Evolutionary conservation across 2,329 filamentous ascomycete genomes (phyloP).

Genomic region (Zymoseptoria tritici): DNA sequence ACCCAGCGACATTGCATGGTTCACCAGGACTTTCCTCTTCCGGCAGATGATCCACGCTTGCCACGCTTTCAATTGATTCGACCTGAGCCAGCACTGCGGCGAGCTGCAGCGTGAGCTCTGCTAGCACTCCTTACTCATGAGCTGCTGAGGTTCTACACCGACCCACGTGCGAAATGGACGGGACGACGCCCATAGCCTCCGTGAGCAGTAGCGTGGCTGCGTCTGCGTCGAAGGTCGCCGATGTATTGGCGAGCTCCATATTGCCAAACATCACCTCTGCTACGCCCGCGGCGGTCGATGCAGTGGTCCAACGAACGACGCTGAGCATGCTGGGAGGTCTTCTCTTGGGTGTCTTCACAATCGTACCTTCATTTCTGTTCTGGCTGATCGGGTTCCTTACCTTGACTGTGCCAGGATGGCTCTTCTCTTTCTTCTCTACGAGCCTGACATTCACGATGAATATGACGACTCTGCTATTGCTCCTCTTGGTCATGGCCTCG

Average conservation of each 20-base stretch:
- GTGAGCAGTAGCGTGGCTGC: not conserved
- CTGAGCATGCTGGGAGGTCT: constrained; percentile 29
- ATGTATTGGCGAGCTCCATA: not conserved
- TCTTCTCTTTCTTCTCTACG: constrained; percentile 84
- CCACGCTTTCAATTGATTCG: constrained; percentile 4
- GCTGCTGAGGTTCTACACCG: not conserved
- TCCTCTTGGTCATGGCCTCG: constrained; percentile 69
- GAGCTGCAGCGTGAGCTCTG: not conserved
- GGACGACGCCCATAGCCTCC: not conserved
- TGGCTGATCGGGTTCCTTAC: constrained; percentile 79
- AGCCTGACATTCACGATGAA: constrained; percentile 98
- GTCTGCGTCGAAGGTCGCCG: constrained; percentile 2
- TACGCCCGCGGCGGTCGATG: constrained; percentile 6
- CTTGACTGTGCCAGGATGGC: constrained; percentile 78
- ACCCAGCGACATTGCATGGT: not conserved
- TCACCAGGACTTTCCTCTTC: not conserved
- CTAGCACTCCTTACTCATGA: not conserved
- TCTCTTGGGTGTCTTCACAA: constrained; percentile 28
- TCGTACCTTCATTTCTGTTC: constrained; percentile 57
- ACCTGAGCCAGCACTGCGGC: not conserved
- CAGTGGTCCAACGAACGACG: constrained; percentile 8
- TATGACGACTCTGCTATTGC: constrained; percentile 86
- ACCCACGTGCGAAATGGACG: constrained; percentile 9
- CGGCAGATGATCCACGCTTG: too few species aligned
- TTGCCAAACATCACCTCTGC: constrained; percentile 8